Conservation (phyloP, 2,329 filamentous ascomycete species). For the Colletotrichum simmondsii region DNA sequence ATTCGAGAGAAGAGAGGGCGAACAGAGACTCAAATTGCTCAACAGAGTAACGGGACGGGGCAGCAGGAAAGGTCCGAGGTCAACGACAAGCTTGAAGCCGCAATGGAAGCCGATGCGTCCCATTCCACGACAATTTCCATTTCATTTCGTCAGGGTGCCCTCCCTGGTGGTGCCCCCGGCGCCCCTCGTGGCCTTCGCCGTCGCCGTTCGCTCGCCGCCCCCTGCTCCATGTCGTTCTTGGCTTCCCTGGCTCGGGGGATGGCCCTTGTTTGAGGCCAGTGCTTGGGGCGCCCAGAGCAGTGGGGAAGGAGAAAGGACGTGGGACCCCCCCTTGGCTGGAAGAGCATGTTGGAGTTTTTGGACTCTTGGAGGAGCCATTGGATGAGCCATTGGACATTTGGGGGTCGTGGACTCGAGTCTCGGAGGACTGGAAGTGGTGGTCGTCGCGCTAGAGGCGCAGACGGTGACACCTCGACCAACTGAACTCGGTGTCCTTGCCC, state of each 20-base stretch:
- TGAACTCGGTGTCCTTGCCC: conserved; percentile 18
- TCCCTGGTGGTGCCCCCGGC: not conserved
- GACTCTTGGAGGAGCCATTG: not conserved
- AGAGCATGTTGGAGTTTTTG: not conserved
- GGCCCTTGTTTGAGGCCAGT: conserved; percentile 31
- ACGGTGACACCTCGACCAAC: conserved; percentile 22
- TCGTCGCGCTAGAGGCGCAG: not conserved
- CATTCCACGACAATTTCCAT: not conserved
- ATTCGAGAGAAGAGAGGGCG: not conserved
- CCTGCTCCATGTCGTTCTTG: not conserved
- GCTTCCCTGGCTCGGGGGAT: conserved; percentile 14
- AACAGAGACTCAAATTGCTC: not conserved
- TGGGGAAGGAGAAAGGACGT: conserved; percentile 16
- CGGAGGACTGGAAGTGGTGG: not conserved
- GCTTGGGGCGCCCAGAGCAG: conserved; percentile 15
- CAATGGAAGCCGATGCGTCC: not conserved
- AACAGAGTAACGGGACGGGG: not conserved
- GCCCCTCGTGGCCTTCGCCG: not conserved
- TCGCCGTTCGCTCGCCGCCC: conserved; percentile 3
- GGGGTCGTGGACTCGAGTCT: not conserved
- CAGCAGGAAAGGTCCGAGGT: not conserved
- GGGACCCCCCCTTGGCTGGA: not conserved
- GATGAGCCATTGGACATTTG: not conserved
- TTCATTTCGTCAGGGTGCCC: not conserved
- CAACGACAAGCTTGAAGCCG: not conserved